Base-by-base conservation (phyloP, 2,329 filamentous ascomycete species). In the Stenocarpella maydis region DNA sequence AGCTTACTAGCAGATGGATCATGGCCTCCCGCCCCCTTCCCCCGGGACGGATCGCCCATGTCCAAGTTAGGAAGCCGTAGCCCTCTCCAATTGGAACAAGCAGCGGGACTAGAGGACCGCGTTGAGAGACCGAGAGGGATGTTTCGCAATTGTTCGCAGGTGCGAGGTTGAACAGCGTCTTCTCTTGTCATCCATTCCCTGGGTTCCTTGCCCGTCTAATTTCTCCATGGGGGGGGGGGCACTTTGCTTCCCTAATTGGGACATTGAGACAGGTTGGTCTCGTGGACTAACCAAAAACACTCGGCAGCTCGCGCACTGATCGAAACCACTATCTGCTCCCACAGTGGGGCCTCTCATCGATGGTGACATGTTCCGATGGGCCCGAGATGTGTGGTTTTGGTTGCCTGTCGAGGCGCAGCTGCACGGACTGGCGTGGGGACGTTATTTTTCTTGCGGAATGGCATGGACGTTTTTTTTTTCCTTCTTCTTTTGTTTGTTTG, bases 31-130 rank as follows among this genome's bases (percentile, higher is more conserved):
- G 6, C 43, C 9, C 31, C 31, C 31, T 24, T 49, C 12, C 43
- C 34, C 34, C 58, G 58, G 43, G 28, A 63, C 58, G 43, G 58
- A 49, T 63, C 28, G 28, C 26, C n/a, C 41, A 47, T 15, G 43
- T 63, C 58, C 43, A 17, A 8, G 34, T 37, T 49, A 28, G 41
- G n/a, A 49, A 49, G 28, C 26, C n/a, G 43, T 12, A 28, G 47
- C 10, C 45, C 21, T 9, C 12, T 49, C 28, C 3, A 17, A 8
- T 24, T 41, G 28, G 47, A 15, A 28, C 58, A 47, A 17, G 28
- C n/a, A 37, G 37, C 54, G 37, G 10, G 19, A n/a, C n/a, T n/a
- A n/a, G 21, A 58, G 21, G 21, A 43, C 37, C 17, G 14, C 14
- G 15, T 28, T 19, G 15, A 43, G 21, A 19, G 34, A 12, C 6